Conservation (phyloP, 345 rosid species). For the Kernera saxatilis region DNA sequence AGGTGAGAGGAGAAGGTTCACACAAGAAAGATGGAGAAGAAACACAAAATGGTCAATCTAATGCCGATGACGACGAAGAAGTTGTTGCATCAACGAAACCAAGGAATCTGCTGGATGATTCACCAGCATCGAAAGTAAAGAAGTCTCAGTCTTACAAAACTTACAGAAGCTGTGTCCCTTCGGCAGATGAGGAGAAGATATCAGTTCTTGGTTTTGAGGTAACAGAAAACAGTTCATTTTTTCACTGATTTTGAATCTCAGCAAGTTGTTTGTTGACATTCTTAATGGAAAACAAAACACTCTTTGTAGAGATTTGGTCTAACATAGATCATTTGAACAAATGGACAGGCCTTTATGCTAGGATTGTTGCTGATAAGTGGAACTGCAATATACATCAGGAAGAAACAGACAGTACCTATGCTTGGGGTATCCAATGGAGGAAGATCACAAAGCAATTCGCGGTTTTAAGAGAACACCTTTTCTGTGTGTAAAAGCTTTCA, state of each 20-base stretch:
- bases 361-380: conserved; percentile 60
- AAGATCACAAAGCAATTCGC: conserved; percentile 55
- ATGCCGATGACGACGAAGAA: conserved; percentile 29
- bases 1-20: conserved; percentile 27
- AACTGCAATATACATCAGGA: conserved; percentile 53
- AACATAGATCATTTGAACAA: neutral
- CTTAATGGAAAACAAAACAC: neutral
- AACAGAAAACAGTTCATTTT: neutral
- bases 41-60: conserved; percentile 34
- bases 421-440: conserved; percentile 52
- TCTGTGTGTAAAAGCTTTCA: conserved; percentile 13
- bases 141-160: conserved; percentile 56
- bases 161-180: conserved; percentile 80
- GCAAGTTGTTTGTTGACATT: neutral
- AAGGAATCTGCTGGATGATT: conserved; percentile 49
- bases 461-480: conserved; percentile 38
- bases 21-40: conserved; percentile 30
- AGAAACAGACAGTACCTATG: conserved; percentile 45
- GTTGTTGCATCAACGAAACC: conserved; percentile 8
- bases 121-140: conserved; percentile 30
- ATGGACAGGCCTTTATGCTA: conserved; percentile 49
- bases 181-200: conserved; percentile 61
- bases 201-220: conserved; percentile 93
- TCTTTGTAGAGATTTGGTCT: neutral
- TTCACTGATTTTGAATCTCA: neutral